These are phyloP conservation scores for Rhododendron ovatum DNA, from an alignment of 148 eudicot genomes.

Conservation along the genomic window DNA sequence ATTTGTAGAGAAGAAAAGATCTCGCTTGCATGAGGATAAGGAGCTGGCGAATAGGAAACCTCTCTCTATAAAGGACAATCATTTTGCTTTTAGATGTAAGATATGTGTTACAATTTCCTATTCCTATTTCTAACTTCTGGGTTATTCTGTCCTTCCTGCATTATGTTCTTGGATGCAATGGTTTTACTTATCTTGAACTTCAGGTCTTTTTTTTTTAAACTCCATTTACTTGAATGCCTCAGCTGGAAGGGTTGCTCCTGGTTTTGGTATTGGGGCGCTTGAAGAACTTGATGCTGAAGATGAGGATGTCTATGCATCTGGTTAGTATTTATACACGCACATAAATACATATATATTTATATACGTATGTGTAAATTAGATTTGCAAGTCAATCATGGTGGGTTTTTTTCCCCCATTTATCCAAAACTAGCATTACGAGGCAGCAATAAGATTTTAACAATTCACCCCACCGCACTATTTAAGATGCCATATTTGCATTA, in stretches of 20 bases:
- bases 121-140: background rate
- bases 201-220: conserved; percentile 2
- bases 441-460: background rate
- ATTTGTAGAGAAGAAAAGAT: conserved; percentile 66
- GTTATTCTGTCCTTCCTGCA: background rate
- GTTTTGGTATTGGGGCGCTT: conserved; percentile 95
- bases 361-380: no score
- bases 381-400: background rate
- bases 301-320: conserved; percentile 83
- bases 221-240: conserved; percentile 23
- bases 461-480: background rate
- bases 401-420: no score
- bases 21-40: conserved; percentile 36
- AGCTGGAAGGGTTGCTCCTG: conserved; percentile 83
- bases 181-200: background rate
- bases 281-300: conserved; percentile 93
- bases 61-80: conserved; percentile 42
- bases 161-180: background rate
- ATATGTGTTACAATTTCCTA: background rate
- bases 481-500: background rate
- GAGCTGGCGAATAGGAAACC: conserved; percentile 39
- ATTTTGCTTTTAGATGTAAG: conserved; percentile 58
- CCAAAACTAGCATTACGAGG: background rate
- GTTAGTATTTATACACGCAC: conserved; percentile 25
- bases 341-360: background rate